Evolutionary conservation across 768 basidiomycete genomes (phyloP), one percentile per base, ranked within the genome.

Genomic region (Rhodotorula diobovata): DNA sequence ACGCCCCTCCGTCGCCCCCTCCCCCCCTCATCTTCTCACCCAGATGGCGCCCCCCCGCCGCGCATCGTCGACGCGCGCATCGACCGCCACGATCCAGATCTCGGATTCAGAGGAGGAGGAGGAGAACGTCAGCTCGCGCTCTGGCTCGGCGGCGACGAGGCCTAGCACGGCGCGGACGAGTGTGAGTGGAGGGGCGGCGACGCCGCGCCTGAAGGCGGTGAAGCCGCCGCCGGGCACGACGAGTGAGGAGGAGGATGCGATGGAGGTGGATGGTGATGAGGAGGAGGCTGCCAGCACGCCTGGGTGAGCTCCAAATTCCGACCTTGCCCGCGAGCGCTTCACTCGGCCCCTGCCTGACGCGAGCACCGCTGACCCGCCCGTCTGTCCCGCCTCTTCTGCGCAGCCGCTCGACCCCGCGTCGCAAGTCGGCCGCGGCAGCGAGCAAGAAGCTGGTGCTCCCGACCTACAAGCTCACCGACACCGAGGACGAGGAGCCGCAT

Each of bases 161-260:
- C 46, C 23, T 28, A 51, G 35, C 48, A 69, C 68, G 4, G 68
- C 68, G 2, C 62, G 62, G 14, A 69, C 67, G 34, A 68, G 67
- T 53, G 59, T 39, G 4, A 35, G 61, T 11, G 66, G 53, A 48
- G 41, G 9, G 21, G 25, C 58, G 53, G 53, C 50, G 34, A 57
- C 32, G 32, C 34, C 16, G 34, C 35, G 32, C 11, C 25, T 32
- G 32, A 14, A 21, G 32, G 34, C 34, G 34, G 4, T 34, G 35
- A 25, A 56, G 35, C 25, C 48, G 28, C 25, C 11, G 25, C 41
- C 41, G 8, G 11, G 2, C 11, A 25, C 10, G 21, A 53, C 46
- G 35, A 30, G 34, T 4, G 58, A 63, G 12, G 68, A 54, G n/a
- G 58, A 67, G 2, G 56, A 45, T 3, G 48, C 30, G 32, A 54